Evolutionary conservation across 257 asterid species (phyloP).

Genomic region (Rauvolfia tetraphylla): DNA sequence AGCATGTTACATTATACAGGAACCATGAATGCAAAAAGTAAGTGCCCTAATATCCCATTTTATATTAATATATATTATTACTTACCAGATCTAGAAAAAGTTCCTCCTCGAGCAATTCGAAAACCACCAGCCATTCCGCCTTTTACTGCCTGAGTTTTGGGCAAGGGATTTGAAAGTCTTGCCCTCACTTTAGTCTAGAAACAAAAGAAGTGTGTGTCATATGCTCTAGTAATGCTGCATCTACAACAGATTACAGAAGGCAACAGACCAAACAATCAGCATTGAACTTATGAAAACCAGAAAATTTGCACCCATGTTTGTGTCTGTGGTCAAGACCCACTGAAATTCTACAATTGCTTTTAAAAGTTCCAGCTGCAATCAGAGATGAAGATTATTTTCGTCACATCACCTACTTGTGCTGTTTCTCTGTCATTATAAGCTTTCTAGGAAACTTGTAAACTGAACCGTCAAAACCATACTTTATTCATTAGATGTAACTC

Average conservation of each 20-base stretch:
- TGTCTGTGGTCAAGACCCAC: not conserved
- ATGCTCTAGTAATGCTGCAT: not conserved
- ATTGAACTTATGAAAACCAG: not conserved
- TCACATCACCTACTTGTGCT: not conserved
- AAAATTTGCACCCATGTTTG: not conserved
- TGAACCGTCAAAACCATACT: not conserved
- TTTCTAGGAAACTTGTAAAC: not conserved
- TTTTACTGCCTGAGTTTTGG: slow-evolving; percentile 63
- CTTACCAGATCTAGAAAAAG: slow-evolving; percentile 29
- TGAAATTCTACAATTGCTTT: not conserved
- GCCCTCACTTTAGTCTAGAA: slow-evolving; percentile 48
- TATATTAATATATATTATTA: not conserved
- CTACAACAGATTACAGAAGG: not conserved
- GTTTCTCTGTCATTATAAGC: not conserved
- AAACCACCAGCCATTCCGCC: slow-evolving; percentile 64
- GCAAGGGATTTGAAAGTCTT: slow-evolving; percentile 62
- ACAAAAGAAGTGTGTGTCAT: slow-evolving; percentile 14
- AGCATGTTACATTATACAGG: slow-evolving; percentile 14
- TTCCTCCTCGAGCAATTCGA: slow-evolving; percentile 38
- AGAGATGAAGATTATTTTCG: not conserved
- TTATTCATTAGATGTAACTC: not conserved
- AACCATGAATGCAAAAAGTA: slow-evolving; percentile 2
- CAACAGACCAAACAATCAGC: slow-evolving; percentile 6
- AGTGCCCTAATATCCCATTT: slow-evolving; percentile 1
- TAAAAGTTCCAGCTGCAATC: not conserved